These are phyloP conservation scores for Penicillium hesseltinei DNA, from an alignment of 2,329 filamentous ascomycete genomes.

Conservation along the genomic window DNA sequence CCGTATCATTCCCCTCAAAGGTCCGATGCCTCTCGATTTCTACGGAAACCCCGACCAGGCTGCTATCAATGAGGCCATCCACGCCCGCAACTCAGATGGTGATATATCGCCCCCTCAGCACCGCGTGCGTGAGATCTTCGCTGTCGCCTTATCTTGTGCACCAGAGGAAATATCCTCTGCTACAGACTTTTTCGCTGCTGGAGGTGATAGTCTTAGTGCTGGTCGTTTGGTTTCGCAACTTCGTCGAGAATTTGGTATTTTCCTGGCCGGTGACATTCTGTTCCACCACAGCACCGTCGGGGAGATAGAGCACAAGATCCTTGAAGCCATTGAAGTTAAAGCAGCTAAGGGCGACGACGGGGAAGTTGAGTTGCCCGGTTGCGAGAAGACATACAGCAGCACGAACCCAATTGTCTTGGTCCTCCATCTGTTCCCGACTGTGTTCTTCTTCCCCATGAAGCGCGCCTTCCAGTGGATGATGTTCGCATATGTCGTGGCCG, in stretches of 20 bases:
- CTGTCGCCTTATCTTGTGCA: conserved; percentile 45
- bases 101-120: conserved; percentile 33
- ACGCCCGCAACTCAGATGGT: conserved; percentile 21
- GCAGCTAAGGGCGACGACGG: conserved; percentile 16
- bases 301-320: conserved; percentile 31
- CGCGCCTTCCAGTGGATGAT: conserved; percentile 54
- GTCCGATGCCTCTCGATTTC: conserved; percentile 36
- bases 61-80: conserved; percentile 36
- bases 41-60: conserved; percentile 37
- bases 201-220: conserved; percentile 56
- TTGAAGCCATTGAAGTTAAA: conserved; percentile 12
- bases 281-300: conserved; percentile 51
- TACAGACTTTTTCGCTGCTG: conserved; percentile 54
- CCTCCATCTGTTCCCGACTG: conserved; percentile 52
- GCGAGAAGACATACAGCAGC: conserved; percentile 43
- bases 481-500: conserved; percentile 50
- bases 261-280: conserved; percentile 52
- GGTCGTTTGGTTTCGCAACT: conserved; percentile 53
- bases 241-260: conserved; percentile 50
- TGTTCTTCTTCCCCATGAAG: conserved; percentile 52
- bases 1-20: conserved; percentile 34
- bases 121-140: conserved; percentile 48
- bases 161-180: conserved; percentile 40
- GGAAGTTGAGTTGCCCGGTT: conserved; percentile 35
- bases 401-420: conserved; percentile 51